Base-by-base conservation (phyloP, 768 basidiomycete species). In the Leccinum uliginosum region DNA sequence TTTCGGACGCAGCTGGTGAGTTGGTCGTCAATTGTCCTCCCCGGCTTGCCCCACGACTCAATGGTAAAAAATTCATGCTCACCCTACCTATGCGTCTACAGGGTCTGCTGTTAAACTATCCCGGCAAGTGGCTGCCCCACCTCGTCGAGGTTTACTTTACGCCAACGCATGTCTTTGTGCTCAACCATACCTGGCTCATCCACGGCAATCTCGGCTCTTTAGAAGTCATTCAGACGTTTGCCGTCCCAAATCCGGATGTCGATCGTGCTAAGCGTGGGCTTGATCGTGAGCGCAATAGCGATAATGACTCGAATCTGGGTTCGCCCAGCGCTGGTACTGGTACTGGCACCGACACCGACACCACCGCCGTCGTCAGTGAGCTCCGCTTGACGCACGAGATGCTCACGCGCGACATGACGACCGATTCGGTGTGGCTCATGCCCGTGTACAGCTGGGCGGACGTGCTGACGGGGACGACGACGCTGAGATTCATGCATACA, bases 371-470 rank as follows among this genome's bases (percentile, higher is more conserved):
- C 23, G 54, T 62, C 34, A 7, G 4, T 34, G 60, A 65, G 27
- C 62, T 66, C 45, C 62, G 65, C n/a, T 58, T 65, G 21, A 67
- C 56, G 6, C 65, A 67, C 14, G 65, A 67, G 45, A 21, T 29
- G 6, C 47, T 55, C 53, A 50, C 56, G n/a, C 57, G 56, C 4
- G 46, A 58, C 32, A 53, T 50, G 7, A 40, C 10, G n/a, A 9
- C 9, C 19, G 29, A 50, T 6, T 65, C 57, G 1, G 4, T 53
- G 11, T 65, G 58, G 60, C 56, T 59, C 1, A 9, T 38, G n/a
- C 66, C 55, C 17, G 58, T 66, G 34, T 56, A 63, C 45, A 35
- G 55, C 49, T 32, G 53, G 4, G n/a, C 26, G 29, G 56, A 67
- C 32, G 56, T 58, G 0, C 23, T 43, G 9, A 59, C 59, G 4